Evolutionary conservation across 192 early-diverging fungal genomes (phyloP), one percentile per base, ranked within the genome.

Genomic region (Umbelopsis vinacea): DNA sequence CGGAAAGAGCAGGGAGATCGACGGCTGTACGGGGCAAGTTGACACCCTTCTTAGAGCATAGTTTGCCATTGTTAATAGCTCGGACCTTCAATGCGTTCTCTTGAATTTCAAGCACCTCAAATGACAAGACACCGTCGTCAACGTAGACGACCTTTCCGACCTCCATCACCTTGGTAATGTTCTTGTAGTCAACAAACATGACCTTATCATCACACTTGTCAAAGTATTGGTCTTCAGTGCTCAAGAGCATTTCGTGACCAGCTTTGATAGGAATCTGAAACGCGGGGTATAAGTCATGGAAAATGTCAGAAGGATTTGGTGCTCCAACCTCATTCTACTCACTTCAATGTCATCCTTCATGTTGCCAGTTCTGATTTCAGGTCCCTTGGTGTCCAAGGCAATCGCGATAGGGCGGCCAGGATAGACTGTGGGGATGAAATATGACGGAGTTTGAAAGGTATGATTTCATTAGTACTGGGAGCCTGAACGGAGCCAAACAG

Each of bases 41-140:
- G 66, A 99, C 94, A 76, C 96, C 96, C 85, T 99, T 99, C 79
- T 91, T 94, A 71, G 90, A 92, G 74, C 93, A 92, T 46, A 99
- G 86, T 71, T 87, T 87, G 66, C 96, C 96, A 77, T 93, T 90
- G 82, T 96, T 97, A 69, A 90, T 76, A 14, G 92, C 92, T 37
- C 87, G 84, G n/a, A 93, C 93, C 66, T 78, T 86, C 70, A 94
- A 83, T 35, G 77, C 72, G 52, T 82, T 79, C n/a, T 82, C 82
- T 24, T 76, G 38, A 53, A 86, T 80, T 75, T 92, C 91, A 35
- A 96, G 82, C 15, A 99, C 97, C 71, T 93, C 90, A 74, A 99
- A 99, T 71, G 93, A 94, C 75, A 99, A 86, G 63, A 96, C 91
- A 50, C 97, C 97, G 80, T 99, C 97, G 76, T 99, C 97, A 45